Evolutionary conservation across 768 basidiomycete genomes (phyloP).

Genomic region (Boletus speciosus): DNA sequence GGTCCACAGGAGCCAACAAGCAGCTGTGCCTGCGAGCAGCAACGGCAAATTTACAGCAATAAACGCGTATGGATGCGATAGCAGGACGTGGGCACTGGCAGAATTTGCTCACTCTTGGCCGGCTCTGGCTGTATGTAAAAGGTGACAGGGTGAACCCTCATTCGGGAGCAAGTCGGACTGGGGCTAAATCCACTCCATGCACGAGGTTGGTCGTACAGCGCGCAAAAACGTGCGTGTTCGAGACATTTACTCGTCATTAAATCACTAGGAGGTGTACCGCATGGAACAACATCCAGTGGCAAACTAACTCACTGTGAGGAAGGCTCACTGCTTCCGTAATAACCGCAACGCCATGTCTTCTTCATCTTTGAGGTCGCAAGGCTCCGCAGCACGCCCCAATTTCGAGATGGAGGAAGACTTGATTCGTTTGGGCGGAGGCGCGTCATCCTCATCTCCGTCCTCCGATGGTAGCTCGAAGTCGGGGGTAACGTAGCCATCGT

Average conservation of each 20-base stretch:
- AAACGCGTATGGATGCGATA: neutral
- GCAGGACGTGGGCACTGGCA: neutral
- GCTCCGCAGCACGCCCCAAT: constrained; percentile 22
- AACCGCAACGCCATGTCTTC: constrained; percentile 65
- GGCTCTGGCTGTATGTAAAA: constrained; percentile 4
- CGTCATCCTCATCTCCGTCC: constrained; percentile 35
- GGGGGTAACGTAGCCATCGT: constrained; percentile 72
- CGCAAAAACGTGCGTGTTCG: neutral
- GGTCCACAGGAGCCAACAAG: constrained; percentile 8
- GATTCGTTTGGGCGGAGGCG: constrained; percentile 32
- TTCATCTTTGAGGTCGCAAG: constrained; percentile 46
- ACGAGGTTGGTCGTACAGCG: neutral
- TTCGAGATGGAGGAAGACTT: constrained; percentile 27
- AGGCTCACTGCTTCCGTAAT: constrained; percentile 35
- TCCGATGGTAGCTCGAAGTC: constrained; percentile 54
- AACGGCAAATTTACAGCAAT: constrained; percentile 18
- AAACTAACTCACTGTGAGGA: neutral
- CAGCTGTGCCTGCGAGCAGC: neutral
- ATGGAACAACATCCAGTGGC: constrained; percentile 1
- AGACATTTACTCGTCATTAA: neutral
- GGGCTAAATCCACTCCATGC: constrained; percentile 4
- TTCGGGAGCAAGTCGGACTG: neutral
- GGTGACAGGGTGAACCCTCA: neutral
- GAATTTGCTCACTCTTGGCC: constrained; percentile 10
- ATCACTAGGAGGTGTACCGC: neutral